These are phyloP conservation scores for Trametes punicea DNA, from an alignment of 768 basidiomycete species.

Conservation along the genomic window DNA sequence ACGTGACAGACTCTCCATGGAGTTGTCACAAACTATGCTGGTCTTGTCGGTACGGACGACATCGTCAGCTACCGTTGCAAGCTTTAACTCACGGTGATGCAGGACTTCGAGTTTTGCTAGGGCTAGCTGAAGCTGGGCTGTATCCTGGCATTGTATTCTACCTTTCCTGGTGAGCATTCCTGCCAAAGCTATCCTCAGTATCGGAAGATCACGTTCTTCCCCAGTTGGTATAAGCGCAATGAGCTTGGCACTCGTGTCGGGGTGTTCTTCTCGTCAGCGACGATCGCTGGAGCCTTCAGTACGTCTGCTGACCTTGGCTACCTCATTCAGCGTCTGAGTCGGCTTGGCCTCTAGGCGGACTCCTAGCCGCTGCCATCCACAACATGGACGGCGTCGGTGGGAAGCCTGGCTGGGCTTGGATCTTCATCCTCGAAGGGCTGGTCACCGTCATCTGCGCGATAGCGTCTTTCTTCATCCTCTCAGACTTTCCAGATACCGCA, in stretches of 20 bases:
- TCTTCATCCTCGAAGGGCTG: constrained; percentile 73
- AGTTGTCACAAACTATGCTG: constrained; percentile 55
- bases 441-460: constrained; percentile 58
- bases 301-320: background rate
- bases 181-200: background rate
- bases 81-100: background rate
- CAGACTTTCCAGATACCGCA: constrained; percentile 76
- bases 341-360: constrained; percentile 42
- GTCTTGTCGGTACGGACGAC: constrained; percentile 48
- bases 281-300: constrained; percentile 76
- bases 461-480: constrained; percentile 67
- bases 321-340: background rate
- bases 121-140: constrained; percentile 50
- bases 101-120: constrained; percentile 63
- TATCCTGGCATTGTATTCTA: constrained; percentile 58
- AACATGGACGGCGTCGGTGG: constrained; percentile 71
- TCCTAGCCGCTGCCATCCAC: constrained; percentile 61
- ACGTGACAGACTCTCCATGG: constrained; percentile 58
- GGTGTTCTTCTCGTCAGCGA: constrained; percentile 77
- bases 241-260: constrained; percentile 73
- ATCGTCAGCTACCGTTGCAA: background rate
- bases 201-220: background rate
- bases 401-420: constrained; percentile 64
- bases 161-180: constrained; percentile 45
- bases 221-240: constrained; percentile 75